A percentile compares a stretch with the other conserved stretches of the same genome.
Conservation (phyloP, 257 asterid genomes). For the Solanum verrucosum region DNA sequence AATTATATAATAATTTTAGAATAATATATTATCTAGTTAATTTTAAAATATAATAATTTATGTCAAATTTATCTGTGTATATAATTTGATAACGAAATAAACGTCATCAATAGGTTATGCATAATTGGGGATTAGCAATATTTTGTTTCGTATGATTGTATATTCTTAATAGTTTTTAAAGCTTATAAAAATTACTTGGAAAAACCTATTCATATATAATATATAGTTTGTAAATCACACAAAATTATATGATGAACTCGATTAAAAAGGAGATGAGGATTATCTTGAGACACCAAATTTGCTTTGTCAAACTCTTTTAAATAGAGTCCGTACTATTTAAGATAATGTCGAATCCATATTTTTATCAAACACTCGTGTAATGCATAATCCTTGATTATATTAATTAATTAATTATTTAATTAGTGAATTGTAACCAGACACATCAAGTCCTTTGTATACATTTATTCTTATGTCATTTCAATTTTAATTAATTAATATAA, state of each 20-base stretch:
- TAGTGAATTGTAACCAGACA: not conserved
- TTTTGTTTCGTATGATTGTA: too few species aligned
- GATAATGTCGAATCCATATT: not conserved
- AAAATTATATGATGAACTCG: not conserved
- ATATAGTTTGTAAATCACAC: not conserved
- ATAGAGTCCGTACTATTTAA: not conserved
- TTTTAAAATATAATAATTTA: too few species aligned
- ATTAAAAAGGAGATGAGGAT: not conserved
- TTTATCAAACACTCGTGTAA: not conserved
- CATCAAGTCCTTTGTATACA: not conserved
- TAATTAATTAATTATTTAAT: not conserved
- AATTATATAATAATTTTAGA: not conserved
- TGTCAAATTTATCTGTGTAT: not conserved
- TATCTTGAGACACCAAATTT: not conserved
- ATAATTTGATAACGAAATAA: too few species aligned
- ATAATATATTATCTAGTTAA: too few species aligned
- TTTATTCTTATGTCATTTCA: not conserved
- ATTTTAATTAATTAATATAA: not conserved
- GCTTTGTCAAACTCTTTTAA: not conserved
- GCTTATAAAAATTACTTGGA: not conserved
- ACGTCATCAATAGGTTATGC: rapidly evolving
- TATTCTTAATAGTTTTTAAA: too few species aligned
- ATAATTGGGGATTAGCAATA: too few species aligned
- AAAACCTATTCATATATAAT: not conserved
- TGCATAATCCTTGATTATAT: not conserved